Evolutionary conservation across 2,329 filamentous ascomycete genomes (phyloP).

Genomic region (Raffaelea ambrosiae): DNA sequence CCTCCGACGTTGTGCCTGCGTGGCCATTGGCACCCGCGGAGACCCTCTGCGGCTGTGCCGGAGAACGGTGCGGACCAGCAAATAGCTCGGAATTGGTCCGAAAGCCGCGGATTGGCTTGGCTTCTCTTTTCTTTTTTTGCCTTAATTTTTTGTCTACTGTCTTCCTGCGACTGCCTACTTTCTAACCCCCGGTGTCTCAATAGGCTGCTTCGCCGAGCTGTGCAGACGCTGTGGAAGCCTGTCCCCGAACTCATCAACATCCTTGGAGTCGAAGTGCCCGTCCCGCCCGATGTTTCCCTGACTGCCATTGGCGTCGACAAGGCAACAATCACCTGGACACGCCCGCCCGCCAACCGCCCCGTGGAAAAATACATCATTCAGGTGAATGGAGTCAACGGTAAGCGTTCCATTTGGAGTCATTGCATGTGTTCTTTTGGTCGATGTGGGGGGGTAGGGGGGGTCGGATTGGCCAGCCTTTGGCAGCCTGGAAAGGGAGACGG

Average conservation of each 20-base stretch:
- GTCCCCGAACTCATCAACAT: constrained; percentile 86
- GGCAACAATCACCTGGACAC: constrained; percentile 85
- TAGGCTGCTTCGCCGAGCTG: constrained; percentile 78
- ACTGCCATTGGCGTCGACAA: constrained; percentile 82
- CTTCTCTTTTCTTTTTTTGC: background rate
- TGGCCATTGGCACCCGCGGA: background rate
- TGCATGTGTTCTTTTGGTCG: background rate
- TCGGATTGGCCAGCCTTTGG: background rate
- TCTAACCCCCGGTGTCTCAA: constrained; percentile 1
- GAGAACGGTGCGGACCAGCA: too few relatives aligned
- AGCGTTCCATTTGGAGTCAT: constrained; percentile 18
- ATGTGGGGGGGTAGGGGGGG: too few relatives aligned
- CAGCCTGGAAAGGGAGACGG: background rate
- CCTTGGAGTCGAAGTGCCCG: constrained; percentile 87
- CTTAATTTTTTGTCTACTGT: background rate
- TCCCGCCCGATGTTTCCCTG: constrained; percentile 79
- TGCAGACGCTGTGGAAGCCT: constrained; percentile 82
- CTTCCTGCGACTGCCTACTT: background rate
- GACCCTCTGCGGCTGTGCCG: too few relatives aligned
- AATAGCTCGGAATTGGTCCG: too few relatives aligned
- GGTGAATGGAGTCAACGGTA: constrained; percentile 86
- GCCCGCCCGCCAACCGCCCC: constrained; percentile 54
- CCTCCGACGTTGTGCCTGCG: background rate
- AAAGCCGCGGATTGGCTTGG: background rate
- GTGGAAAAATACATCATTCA: constrained; percentile 86